Evolutionary conservation across 495 filamentous ascomycete species (phyloP).

Genomic region (Xylaria acuta): DNA sequence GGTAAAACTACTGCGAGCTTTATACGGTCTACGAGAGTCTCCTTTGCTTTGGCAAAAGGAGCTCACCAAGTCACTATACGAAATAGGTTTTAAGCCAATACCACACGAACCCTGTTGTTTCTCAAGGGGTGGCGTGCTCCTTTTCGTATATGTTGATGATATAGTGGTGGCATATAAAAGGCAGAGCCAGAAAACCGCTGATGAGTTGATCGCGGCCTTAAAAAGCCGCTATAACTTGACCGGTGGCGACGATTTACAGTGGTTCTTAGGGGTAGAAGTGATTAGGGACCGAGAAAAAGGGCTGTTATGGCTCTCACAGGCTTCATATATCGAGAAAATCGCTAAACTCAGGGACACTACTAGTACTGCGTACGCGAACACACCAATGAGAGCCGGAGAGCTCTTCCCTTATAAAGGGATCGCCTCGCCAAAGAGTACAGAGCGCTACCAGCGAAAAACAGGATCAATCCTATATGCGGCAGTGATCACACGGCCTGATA

Average conservation of each 20-base stretch:
- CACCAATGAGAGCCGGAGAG: not conserved
- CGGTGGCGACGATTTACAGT: not conserved
- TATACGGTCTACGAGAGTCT: constrained; percentile 31
- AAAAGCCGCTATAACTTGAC: not conserved
- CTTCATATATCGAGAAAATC: constrained; percentile 4
- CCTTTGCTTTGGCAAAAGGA: constrained; percentile 34
- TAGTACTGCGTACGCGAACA: too few species aligned
- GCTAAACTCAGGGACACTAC: not conserved
- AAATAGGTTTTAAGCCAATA: not conserved
- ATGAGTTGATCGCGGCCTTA: constrained; percentile 1
- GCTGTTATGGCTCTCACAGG: not conserved
- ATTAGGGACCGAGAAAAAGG: not conserved
- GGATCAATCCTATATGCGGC: not conserved
- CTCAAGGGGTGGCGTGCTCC: not conserved
- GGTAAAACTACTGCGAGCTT: constrained; percentile 24
- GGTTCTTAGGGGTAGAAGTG: not conserved
- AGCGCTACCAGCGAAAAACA: not conserved
- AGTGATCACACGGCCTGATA: not conserved
- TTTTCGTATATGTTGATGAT: not conserved
- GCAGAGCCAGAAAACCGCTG: not conserved
- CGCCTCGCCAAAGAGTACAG: not conserved
- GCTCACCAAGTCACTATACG: constrained; percentile 9
- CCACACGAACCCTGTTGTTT: not conserved
- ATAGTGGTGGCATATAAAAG: not conserved
- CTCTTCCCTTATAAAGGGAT: not conserved